phyloP scores from a whole-genome alignment of 768 basidiomycete genomes.

The Lentinula sp. region DNA sequence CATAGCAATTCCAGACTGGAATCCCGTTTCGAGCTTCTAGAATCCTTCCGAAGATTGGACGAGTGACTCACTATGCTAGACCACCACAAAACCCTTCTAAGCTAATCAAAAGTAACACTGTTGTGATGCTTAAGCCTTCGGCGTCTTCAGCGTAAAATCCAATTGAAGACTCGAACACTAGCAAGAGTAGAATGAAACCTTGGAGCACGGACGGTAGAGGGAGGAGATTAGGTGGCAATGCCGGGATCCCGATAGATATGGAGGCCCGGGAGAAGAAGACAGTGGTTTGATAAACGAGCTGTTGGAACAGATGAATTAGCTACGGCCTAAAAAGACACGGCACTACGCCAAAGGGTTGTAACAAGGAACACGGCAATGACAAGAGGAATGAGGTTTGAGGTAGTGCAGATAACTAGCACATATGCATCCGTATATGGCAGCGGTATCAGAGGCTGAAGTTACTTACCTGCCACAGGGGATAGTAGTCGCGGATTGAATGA shows the following conservation, averaged over 20 bases:
- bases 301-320: neutral
- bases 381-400: neutral
- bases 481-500: conserved; percentile 83
- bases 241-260: conserved; percentile 77
- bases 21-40: neutral
- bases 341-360: neutral
- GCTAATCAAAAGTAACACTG: conserved; percentile 75
- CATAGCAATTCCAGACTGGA: neutral
- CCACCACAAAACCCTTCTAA: conserved; percentile 93
- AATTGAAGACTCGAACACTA: conserved; percentile 62
- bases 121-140: conserved; percentile 41
- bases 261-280: conserved; percentile 93
- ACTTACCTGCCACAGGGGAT: conserved; percentile 88
- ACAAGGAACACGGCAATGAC: neutral
- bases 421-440: neutral
- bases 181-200: conserved; percentile 51
- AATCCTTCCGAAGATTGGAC: neutral
- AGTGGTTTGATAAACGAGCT: conserved; percentile 85
- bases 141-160: conserved; percentile 52
- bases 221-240: conserved; percentile 64
- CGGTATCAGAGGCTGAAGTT: neutral
- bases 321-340: too few relatives aligned
- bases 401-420: conserved; percentile 6
- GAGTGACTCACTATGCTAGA: conserved; percentile 69
- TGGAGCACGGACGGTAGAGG: conserved; percentile 75